Conservation (phyloP, 2,329 filamentous ascomycete species). For the Bipolaris sorokiniana region DNA sequence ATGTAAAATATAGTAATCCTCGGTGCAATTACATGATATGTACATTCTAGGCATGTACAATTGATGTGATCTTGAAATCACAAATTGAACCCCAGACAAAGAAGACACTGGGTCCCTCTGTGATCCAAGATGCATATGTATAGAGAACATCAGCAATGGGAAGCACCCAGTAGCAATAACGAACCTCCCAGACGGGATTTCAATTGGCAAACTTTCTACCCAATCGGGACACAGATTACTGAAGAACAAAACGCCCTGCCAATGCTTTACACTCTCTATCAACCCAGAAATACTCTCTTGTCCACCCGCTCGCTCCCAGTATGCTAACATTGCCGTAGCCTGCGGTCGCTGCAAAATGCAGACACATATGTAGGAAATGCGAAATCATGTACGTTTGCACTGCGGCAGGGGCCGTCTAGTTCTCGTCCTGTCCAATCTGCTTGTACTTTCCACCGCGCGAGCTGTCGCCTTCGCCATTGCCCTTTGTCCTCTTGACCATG, state of each 20-base stretch:
- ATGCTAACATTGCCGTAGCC: slow-evolving; percentile 31
- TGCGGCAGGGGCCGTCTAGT: slow-evolving; percentile 18
- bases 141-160: too few relatives aligned
- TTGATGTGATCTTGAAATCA: too few relatives aligned
- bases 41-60: too few relatives aligned
- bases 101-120: too few relatives aligned
- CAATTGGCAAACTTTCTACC: slow-evolving; percentile 11
- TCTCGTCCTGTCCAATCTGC: slow-evolving; percentile 53
- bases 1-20: too few relatives aligned
- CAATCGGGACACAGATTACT: slow-evolving; percentile 1
- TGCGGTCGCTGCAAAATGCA: slow-evolving; percentile 21
- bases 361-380: slow-evolving; percentile 28
- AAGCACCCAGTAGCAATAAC: background rate
- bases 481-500: slow-evolving; percentile 64
- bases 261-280: slow-evolving; percentile 40
- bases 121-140: too few relatives aligned
- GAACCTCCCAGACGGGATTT: background rate
- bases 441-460: slow-evolving; percentile 56
- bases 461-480: slow-evolving; percentile 52
- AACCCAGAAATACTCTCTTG: slow-evolving; percentile 30
- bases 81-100: too few relatives aligned
- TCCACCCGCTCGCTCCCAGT: slow-evolving; percentile 27
- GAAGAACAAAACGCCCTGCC: slow-evolving; percentile 17
- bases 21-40: too few relatives aligned
- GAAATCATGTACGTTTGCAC: slow-evolving; percentile 15